These are phyloP conservation scores for Diutina neorugosa DNA, from an alignment of 1,139 yeast genomes.

Conservation along the genomic window DNA sequence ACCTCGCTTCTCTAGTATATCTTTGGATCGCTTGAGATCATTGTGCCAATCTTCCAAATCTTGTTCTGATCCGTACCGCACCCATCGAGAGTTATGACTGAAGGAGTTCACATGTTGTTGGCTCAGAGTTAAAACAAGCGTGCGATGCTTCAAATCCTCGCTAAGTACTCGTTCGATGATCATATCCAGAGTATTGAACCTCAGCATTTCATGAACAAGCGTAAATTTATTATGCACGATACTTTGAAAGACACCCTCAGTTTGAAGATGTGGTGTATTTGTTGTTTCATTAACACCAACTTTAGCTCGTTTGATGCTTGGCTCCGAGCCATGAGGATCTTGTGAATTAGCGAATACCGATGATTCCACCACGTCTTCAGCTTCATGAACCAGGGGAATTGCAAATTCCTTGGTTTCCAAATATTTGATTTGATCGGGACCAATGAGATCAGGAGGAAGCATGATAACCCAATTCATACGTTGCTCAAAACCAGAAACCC, in stretches of 20 bases:
- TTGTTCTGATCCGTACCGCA: neutral
- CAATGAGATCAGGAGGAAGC: neutral
- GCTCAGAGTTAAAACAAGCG: neutral
- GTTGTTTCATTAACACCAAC: neutral
- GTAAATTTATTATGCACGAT: constrained; percentile 1
- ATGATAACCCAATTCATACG: neutral
- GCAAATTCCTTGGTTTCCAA: neutral
- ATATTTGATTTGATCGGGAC: neutral
- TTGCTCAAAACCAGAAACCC: neutral
- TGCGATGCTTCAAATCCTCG: neutral
- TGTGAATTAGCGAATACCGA: neutral
- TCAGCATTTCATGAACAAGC: neutral
- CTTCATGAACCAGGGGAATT: neutral
- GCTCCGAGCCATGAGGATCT: neutral
- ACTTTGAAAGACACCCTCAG: neutral
- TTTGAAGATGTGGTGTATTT: neutral
- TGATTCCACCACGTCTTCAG: neutral
- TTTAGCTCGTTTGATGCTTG: neutral
- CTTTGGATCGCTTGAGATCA: neutral
- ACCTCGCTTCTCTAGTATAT: neutral
- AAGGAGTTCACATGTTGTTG: neutral
- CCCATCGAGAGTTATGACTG: neutral
- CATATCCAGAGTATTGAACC: neutral
- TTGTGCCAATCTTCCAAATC: neutral
- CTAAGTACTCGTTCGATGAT: neutral